Conservation (phyloP, 495 filamentous ascomycete genomes). For the Barbatosphaeria neglecta region DNA sequence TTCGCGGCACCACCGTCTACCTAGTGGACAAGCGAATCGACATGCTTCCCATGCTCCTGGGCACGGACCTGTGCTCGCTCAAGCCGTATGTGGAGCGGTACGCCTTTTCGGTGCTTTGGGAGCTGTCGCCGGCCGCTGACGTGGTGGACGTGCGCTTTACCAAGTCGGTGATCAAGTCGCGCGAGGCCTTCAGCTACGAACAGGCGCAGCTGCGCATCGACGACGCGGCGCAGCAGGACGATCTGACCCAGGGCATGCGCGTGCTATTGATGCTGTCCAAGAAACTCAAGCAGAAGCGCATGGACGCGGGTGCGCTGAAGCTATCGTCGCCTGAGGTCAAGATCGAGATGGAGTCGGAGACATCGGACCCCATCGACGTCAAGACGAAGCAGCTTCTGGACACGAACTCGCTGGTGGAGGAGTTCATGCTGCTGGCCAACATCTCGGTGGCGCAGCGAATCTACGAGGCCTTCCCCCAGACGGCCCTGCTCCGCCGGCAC, state of each 20-base stretch:
- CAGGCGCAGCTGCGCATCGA: constrained; percentile 89
- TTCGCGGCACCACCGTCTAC: constrained; percentile 92
- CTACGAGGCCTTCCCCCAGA: constrained; percentile 84
- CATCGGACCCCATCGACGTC: constrained; percentile 89
- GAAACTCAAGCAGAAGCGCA: constrained; percentile 87
- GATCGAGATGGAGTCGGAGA: constrained; percentile 86
- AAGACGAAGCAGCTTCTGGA: constrained; percentile 89
- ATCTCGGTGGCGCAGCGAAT: constrained; percentile 82
- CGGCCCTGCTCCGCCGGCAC: constrained; percentile 85
- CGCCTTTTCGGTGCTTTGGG: constrained; percentile 92
- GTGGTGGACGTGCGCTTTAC: constrained; percentile 75
- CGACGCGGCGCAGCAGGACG: constrained; percentile 71
- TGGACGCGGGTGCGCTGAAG: constrained; percentile 90
- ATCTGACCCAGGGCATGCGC: constrained; percentile 83
- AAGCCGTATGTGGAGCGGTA: constrained; percentile 97
- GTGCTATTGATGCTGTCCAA: constrained; percentile 78
- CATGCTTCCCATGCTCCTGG: constrained; percentile 92
- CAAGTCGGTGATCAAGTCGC: constrained; percentile 96
- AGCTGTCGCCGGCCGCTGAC: constrained; percentile 73
- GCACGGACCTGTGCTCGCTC: constrained; percentile 90
- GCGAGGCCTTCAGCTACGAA: constrained; percentile 96
- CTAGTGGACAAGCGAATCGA: constrained; percentile 98
- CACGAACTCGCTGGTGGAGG: constrained; percentile 94
- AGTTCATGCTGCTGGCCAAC: constrained; percentile 99
- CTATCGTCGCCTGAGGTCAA: constrained; percentile 92